Evolutionary conservation across 441 rosid genomes (phyloP), one percentile per base, ranked within the genome.

Genomic region (Eruca vesicaria): DNA sequence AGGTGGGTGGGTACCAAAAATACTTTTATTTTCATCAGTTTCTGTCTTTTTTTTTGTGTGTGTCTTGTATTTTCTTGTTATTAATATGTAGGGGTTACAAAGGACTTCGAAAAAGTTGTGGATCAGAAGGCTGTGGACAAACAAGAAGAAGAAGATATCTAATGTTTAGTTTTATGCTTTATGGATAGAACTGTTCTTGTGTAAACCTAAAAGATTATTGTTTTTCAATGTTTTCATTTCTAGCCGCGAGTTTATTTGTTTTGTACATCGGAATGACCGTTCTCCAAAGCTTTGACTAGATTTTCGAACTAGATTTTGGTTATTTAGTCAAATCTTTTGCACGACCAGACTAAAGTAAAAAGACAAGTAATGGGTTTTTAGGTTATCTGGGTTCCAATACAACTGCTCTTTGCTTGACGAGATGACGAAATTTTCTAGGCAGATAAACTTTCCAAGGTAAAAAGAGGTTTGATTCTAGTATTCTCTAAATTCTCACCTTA

Each of bases 281-380:
- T 93, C 86, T 93, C 97, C 50, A 90, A 81, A 6, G 93, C 96
- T 76, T 86, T 83, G 58, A 93, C 98, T 63, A 91, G 81, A 85
- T 91, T 93, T 84, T 90, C 91, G 2, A 91, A 94, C 75, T 88
- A 94, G 66, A 79, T 90, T 78, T 85, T 86, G 21, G 94, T 94
- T 45, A 86, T 69, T 21, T 35, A 83, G 95, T 91, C 71, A 93
- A 74, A 21, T 45, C 3, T 43, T 7, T 43, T 43, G 50, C 14
- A 14, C 16, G 48, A 14, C 15, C 45, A 14, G 7, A n/a, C 50
- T 43, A 43, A 43, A n/a, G 50, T 43, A 43, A 43, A 43, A 43
- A 14, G n/a, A 41, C 7, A 41, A 38, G 50, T n/a, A 43, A 5
- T 43, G 50, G 50, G 6, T 43, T 8, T 5, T 41, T 41, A 41